phyloP scores from a whole-genome alignment of 306 rosid species.

The Senna siamea region DNA sequence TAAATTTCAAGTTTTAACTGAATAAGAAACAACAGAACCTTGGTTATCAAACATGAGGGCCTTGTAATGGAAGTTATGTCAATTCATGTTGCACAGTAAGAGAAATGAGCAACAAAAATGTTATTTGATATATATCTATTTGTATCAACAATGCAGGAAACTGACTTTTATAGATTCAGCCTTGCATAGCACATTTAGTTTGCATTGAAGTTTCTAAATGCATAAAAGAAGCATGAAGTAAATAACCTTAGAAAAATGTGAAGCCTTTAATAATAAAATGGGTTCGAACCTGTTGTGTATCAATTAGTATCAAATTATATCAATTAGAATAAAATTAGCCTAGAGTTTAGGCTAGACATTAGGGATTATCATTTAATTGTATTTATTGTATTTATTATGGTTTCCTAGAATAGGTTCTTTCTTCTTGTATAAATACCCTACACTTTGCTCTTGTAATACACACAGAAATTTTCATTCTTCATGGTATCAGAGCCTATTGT shows the following conservation, averaged over 20 bases:
- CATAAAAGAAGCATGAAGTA: neutral
- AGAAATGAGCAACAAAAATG: neutral
- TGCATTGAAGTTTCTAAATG: neutral
- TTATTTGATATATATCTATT: conserved; percentile 5
- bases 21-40: neutral
- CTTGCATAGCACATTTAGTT: neutral
- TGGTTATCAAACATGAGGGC: neutral
- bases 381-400: too few species aligned
- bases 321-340: too few species aligned
- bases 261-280: neutral
- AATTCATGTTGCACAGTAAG: neutral
- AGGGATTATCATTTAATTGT: too few species aligned
- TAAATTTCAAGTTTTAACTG: neutral
- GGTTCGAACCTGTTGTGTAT: neutral
- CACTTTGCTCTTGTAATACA: too few species aligned
- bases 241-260: neutral
- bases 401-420: too few species aligned
- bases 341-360: too few species aligned
- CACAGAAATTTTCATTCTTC: too few species aligned
- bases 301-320: too few species aligned
- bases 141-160: conserved; percentile 14
- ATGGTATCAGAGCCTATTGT: too few species aligned
- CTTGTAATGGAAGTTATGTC: conserved; percentile 6
- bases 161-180: neutral
- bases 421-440: too few species aligned